Conservation (phyloP, 2,329 filamentous ascomycete genomes). For the Cladosporium sp. region DNA sequence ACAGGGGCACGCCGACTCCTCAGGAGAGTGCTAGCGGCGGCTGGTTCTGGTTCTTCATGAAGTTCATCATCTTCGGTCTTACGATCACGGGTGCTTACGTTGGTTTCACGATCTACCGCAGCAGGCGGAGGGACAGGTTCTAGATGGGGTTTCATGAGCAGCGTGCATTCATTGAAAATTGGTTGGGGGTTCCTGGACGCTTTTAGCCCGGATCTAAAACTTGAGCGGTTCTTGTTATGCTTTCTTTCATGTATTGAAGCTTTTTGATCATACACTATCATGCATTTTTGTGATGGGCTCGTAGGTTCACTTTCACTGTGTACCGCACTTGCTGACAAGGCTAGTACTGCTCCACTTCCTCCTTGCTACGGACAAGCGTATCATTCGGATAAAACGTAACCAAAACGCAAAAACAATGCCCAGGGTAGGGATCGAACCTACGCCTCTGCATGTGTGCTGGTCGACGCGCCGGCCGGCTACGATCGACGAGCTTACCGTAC, state of each 20-base stretch:
- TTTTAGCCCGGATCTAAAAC: constrained; percentile 4
- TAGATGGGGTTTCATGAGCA: constrained; percentile 27
- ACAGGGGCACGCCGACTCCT: constrained; percentile 40
- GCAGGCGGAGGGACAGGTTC: constrained; percentile 50
- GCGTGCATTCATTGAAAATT: not conserved
- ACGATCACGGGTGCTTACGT: constrained; percentile 74
- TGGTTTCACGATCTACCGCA: constrained; percentile 81
- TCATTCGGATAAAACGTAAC: not conserved
- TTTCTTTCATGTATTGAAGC: constrained; percentile 1
- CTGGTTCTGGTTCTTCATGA: constrained; percentile 75
- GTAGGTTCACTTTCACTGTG: not conserved
- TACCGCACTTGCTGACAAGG: not conserved
- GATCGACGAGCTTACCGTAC: no score
- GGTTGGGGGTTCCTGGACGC: not conserved
- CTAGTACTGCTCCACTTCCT: not conserved
- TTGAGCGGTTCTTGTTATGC: not conserved
- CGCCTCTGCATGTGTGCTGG: no score
- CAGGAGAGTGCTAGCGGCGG: constrained; percentile 55
- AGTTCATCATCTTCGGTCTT: constrained; percentile 74
- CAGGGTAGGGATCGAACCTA: not conserved
- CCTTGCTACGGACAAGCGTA: not conserved
- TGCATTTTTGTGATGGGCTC: not conserved
- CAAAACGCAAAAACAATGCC: not conserved
- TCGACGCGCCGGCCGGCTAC: no score
- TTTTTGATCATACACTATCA: not conserved